Percentiles rank a stretch among this genome's conserved stretches.
Evolutionary conservation across 2,329 filamentous ascomycete species (phyloP).

Genomic region (Botrytis galanthina): DNA sequence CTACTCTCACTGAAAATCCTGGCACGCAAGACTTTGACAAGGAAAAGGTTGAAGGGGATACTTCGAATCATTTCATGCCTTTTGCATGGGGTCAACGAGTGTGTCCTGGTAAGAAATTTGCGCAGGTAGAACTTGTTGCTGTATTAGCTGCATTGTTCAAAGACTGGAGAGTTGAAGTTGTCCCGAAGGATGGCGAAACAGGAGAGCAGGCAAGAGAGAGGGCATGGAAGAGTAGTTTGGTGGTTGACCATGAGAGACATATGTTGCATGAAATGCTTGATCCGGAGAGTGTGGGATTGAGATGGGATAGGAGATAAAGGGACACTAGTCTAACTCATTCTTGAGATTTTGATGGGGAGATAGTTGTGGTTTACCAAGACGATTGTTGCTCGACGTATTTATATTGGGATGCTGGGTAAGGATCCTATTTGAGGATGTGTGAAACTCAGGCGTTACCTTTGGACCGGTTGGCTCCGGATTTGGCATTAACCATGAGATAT

Average conservation of each 20-base stretch:
- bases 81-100: constrained; percentile 15
- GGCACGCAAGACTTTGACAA: neutral
- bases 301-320: neutral
- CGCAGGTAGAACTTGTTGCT: constrained; percentile 6
- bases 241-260: neutral
- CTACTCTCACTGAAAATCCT: neutral
- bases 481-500: neutral
- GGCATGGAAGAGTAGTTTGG: constrained; percentile 8
- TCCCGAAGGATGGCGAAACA: neutral
- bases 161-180: neutral
- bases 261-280: constrained; percentile 15
- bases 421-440: neutral
- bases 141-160: neutral
- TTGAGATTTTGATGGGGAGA: neutral
- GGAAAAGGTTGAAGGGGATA: neutral
- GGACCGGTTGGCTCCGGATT: neutral
- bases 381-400: neutral
- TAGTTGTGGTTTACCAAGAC: neutral
- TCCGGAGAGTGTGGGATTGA: neutral
- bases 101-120: neutral
- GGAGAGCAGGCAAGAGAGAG: neutral
- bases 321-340: neutral
- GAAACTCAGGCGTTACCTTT: neutral
- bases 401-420: neutral
- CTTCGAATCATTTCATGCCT: neutral